A percentile compares a stretch with the other conserved stretches of the same genome.
These are phyloP conservation scores for Phycomyces nitens DNA, from an alignment of 192 early-diverging fungal genomes.

Conservation along the genomic window DNA sequence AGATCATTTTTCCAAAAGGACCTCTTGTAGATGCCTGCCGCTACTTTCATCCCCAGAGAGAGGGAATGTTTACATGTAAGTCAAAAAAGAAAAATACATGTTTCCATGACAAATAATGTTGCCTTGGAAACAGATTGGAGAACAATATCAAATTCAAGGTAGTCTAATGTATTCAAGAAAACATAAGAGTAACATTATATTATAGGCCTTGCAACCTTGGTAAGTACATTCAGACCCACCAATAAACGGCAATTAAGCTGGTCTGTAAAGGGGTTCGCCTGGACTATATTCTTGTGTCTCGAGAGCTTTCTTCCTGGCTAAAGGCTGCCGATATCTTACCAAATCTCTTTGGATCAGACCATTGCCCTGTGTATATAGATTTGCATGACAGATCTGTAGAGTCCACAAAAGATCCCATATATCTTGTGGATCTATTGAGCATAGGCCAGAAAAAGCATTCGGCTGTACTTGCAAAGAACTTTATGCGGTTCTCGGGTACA, in stretches of 20 bases:
- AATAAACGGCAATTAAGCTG: too few species aligned
- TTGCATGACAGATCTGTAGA: neutral
- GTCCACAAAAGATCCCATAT: too few species aligned
- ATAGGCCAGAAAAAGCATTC: too few species aligned
- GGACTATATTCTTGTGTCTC: conserved; percentile 67
- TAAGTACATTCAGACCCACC: neutral
- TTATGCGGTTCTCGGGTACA: too few species aligned
- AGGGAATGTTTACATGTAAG: conserved; percentile 54
- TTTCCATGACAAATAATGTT: neutral
- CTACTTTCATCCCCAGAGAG: conserved; percentile 52
- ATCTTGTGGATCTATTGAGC: too few species aligned
- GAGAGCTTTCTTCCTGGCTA: conserved; percentile 55
- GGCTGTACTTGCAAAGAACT: too few species aligned
- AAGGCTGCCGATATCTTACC: conserved; percentile 54
- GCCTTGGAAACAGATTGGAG: conserved; percentile 60
- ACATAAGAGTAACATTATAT: neutral
- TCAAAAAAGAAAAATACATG: neutral
- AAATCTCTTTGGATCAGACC: conserved; percentile 71
- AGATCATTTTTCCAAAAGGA: conserved; percentile 53
- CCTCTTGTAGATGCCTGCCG: conserved; percentile 66
- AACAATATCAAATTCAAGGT: conserved; percentile 66
- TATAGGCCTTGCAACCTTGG: conserved; percentile 47
- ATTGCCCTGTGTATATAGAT: conserved; percentile 68
- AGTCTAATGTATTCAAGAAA: too few species aligned
- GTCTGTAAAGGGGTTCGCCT: conserved; percentile 68